Evolutionary conservation across 768 basidiomycete species (phyloP).

Genomic region (Boletus fagicola): DNA sequence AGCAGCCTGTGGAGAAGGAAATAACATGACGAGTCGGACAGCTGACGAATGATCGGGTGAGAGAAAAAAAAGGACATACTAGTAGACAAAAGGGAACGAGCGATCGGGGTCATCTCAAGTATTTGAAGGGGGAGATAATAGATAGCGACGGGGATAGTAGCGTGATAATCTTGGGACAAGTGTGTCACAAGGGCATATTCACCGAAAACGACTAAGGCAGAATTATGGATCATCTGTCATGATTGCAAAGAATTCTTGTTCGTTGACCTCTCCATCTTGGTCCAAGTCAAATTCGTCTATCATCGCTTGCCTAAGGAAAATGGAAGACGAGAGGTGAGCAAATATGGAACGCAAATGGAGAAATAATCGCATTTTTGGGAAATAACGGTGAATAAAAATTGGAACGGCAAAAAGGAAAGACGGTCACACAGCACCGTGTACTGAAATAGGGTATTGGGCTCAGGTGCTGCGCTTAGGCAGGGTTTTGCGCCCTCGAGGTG

Average conservation of each 20-base stretch:
- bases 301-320: constrained; percentile 86
- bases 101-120: constrained; percentile 25
- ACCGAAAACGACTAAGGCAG: neutral
- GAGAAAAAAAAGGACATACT: constrained; percentile 24
- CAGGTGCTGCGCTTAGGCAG: constrained; percentile 23
- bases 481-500: constrained; percentile 16
- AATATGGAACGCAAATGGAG: constrained; percentile 23
- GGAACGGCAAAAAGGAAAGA: constrained; percentile 15
- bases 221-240: constrained; percentile 87
- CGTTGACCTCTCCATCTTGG: constrained; percentile 95
- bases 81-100: constrained; percentile 4
- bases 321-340: constrained; percentile 32
- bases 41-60: constrained; percentile 18
- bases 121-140: constrained; percentile 12
- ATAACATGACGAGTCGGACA: constrained; percentile 14
- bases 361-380: constrained; percentile 17
- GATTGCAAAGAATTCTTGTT: constrained; percentile 94
- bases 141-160: constrained; percentile 13
- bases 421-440: constrained; percentile 21
- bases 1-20: constrained; percentile 16
- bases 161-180: constrained; percentile 8
- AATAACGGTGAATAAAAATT: constrained; percentile 27
- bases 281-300: constrained; percentile 99
- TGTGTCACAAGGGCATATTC: constrained; percentile 1
- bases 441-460: constrained; percentile 31